Evolutionary conservation across 345 rosid species (phyloP).

Genomic region (Punica granatum): DNA sequence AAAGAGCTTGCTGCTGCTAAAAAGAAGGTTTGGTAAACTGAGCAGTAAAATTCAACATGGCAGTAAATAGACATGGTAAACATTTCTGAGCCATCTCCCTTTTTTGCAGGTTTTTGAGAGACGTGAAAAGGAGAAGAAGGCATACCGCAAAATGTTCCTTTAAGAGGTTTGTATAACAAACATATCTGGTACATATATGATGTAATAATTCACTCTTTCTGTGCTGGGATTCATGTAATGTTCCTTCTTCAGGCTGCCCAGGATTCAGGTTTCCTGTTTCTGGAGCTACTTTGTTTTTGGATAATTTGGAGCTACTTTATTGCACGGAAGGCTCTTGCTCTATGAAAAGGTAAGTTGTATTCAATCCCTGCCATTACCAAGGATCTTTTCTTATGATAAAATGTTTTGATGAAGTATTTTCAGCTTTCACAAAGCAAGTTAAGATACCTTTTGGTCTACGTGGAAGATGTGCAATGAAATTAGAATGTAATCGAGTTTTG

Average conservation of each 20-base stretch:
- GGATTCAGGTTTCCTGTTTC: background rate
- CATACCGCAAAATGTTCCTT: slow-evolving; percentile 71
- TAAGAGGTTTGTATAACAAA: slow-evolving; percentile 11
- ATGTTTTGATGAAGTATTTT: background rate
- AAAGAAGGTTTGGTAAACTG: slow-evolving; percentile 57
- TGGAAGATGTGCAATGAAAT: background rate
- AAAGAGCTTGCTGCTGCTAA: slow-evolving; percentile 75
- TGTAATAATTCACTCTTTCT: background rate
- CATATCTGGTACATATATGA: background rate
- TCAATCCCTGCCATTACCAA: background rate
- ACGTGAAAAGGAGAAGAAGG: slow-evolving; percentile 58
- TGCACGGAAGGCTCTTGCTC: too few relatives aligned
- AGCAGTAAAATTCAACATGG: background rate
- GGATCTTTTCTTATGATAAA: background rate
- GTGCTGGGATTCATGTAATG: background rate
- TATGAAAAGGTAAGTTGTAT: background rate
- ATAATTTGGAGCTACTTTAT: background rate
- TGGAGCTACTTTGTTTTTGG: background rate
- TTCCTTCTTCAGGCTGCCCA: background rate
- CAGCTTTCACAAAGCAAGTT: background rate
- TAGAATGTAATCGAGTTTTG: background rate
- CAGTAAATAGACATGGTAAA: background rate
- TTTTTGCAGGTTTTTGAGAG: slow-evolving; percentile 54
- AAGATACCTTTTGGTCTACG: background rate
- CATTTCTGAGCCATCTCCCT: background rate